phyloP scores from a whole-genome alignment of 2,329 filamentous ascomycete species.

The Clonostachys chloroleuca region DNA sequence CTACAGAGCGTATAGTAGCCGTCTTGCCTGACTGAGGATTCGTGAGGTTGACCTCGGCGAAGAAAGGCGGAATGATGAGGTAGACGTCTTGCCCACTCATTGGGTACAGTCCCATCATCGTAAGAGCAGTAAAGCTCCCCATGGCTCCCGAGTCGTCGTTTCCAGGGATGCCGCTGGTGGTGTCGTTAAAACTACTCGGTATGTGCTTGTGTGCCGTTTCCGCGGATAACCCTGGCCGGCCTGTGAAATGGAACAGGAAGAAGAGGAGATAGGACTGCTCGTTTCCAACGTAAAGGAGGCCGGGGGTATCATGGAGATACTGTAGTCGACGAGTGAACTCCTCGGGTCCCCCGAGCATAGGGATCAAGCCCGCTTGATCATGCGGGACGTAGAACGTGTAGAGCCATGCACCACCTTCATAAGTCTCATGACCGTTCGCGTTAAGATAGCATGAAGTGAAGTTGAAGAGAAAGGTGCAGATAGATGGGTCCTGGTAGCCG shows the following conservation, averaged over 20 bases:
- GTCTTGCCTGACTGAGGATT: conserved; percentile 14
- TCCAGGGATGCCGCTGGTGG: conserved; percentile 50
- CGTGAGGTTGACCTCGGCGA: conserved; percentile 34
- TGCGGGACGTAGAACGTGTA: conserved; percentile 60
- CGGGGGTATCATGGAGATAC: conserved; percentile 58
- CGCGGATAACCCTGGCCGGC: conserved; percentile 52
- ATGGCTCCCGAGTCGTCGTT: conserved; percentile 51
- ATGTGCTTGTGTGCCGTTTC: conserved; percentile 61
- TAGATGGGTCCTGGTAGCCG: conserved; percentile 58
- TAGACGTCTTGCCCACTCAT: conserved; percentile 50
- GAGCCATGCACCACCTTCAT: conserved; percentile 67
- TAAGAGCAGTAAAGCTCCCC: conserved; percentile 44
- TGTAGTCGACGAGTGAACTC: conserved; percentile 55
- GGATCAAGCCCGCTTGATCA: conserved; percentile 42
- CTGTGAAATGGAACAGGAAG: conserved; percentile 61
- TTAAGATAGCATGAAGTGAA: conserved; percentile 30
- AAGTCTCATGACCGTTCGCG: conserved; percentile 39
- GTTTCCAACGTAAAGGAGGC: conserved; percentile 66
- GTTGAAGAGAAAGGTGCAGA: conserved; percentile 33
- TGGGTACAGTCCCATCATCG: conserved; percentile 49
- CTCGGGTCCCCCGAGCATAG: conserved; percentile 50
- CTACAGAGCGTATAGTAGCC: conserved; percentile 17
- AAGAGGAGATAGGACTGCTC: conserved; percentile 48
- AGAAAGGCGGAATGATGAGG: conserved; percentile 46
- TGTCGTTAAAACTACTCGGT: conserved; percentile 63